Conservation (phyloP, 2,329 filamentous ascomycete species). For the Aspergillus spinulosporus region DNA sequence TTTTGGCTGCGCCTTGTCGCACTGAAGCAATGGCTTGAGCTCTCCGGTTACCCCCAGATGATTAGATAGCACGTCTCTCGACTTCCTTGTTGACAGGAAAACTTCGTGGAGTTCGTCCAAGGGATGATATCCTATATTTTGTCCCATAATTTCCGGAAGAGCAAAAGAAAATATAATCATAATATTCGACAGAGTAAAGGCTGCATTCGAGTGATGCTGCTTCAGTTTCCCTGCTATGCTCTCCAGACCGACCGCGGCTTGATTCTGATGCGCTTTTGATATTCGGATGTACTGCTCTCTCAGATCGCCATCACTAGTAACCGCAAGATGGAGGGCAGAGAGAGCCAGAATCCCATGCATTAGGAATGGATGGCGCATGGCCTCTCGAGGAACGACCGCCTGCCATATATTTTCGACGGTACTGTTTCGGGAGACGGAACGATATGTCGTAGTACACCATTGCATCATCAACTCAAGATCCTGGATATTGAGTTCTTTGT, state of each 20-base stretch:
- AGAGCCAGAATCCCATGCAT: conserved; percentile 39
- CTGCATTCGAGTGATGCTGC: conserved; percentile 35
- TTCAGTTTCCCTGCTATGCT: conserved; percentile 24
- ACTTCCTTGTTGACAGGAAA: conserved; percentile 32
- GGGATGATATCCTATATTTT: conserved; percentile 12
- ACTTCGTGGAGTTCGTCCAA: conserved; percentile 36
- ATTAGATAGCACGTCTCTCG: conserved; percentile 29
- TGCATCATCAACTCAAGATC: conserved; percentile 39
- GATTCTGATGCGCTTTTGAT: conserved; percentile 32
- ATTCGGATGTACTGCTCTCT: conserved; percentile 27
- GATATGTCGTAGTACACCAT: conserved; percentile 38
- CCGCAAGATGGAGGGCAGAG: conserved; percentile 36
- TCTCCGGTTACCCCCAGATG: conserved; percentile 26
- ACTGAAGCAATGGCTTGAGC: conserved; percentile 29
- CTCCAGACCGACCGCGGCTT: conserved; percentile 29
- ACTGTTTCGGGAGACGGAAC: conserved; percentile 29
- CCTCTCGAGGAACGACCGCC: conserved; percentile 31
- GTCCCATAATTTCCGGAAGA: conserved; percentile 23
- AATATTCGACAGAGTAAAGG: conserved; percentile 37
- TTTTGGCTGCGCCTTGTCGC: conserved; percentile 25
- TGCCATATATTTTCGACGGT: conserved; percentile 34
- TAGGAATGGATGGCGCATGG: conserved; percentile 31
- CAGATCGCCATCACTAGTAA: conserved; percentile 17
- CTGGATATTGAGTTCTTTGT: conserved; percentile 25
- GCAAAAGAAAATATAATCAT: conserved; percentile 40